phyloP scores from a whole-genome alignment of 192 early-diverging fungal genomes.

The Coemansia sp. region DNA sequence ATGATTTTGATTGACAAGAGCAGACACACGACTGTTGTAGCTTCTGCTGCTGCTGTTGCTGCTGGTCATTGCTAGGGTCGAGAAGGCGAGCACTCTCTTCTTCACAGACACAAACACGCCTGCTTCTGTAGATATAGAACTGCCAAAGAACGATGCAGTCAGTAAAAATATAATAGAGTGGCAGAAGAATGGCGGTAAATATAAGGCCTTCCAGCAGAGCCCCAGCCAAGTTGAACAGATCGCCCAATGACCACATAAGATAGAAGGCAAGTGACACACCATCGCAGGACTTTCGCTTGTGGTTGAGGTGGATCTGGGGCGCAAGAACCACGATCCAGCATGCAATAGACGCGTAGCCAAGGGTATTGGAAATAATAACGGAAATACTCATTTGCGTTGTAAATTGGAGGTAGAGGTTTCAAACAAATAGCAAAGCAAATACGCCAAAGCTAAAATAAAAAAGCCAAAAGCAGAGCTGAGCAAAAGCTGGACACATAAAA shows the following conservation, averaged over 20 bases:
- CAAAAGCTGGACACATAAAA: background rate
- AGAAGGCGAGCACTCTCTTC: conserved; percentile 15
- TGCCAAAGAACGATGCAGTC: conserved; percentile 69
- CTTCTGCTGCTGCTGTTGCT: background rate
- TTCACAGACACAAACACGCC: background rate
- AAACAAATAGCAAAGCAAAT: too few species aligned
- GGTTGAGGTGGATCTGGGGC: conserved; percentile 77
- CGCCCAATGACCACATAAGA: conserved; percentile 76
- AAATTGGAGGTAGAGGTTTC: background rate
- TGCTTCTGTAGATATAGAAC: conserved; percentile 59
- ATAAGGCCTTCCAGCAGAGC: conserved; percentile 66
- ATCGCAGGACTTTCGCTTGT: conserved; percentile 71
- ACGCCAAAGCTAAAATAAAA: background rate
- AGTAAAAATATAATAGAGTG: conserved; percentile 69
- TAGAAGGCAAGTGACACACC: conserved; percentile 73
- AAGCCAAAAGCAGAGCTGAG: background rate
- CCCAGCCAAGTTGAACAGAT: conserved; percentile 70
- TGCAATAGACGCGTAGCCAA: conserved; percentile 67
- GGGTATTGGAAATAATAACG: conserved; percentile 22
- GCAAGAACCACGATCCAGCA: conserved; percentile 81
- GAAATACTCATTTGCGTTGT: conserved; percentile 4
- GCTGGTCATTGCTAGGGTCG: background rate
- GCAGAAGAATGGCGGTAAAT: conserved; percentile 66
- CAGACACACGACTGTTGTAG: background rate
- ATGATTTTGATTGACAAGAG: background rate